Conservation (phyloP, 108 stramenopile species). For the Parietichytrium sp. region DNA sequence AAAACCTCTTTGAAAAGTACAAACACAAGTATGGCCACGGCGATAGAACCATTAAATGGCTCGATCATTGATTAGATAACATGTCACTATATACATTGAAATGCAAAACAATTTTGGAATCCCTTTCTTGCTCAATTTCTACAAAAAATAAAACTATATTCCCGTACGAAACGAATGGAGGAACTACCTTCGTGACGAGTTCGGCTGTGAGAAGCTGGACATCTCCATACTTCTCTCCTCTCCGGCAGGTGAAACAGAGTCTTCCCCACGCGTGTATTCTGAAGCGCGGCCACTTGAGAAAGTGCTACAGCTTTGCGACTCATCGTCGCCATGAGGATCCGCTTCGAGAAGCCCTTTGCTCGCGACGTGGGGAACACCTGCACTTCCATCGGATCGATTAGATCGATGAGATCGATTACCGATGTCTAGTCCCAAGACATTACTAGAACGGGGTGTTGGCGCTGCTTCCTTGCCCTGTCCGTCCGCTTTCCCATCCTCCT, state of each 20-base stretch:
- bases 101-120: neutral
- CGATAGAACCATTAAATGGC: neutral
- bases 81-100: neutral
- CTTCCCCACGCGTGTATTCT: no score
- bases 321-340: no score
- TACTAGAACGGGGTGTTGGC: neutral
- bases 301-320: no score
- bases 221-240: neutral
- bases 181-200: neutral
- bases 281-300: no score
- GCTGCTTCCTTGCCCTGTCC: neutral
- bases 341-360: no score
- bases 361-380: no score
- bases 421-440: neutral
- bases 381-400: neutral
- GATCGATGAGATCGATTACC: neutral
- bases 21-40: conserved; percentile 21
- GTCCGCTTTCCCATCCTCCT: neutral
- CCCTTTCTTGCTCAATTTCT: neutral
- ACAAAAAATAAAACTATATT: neutral
- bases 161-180: neutral
- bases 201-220: neutral
- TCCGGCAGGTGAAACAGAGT: no score
- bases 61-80: neutral
- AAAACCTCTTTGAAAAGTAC: conserved; percentile 13